These are phyloP conservation scores for Sporothrix dimorphospora DNA, from an alignment of 2,329 filamentous ascomycete species.

Conservation along the genomic window DNA sequence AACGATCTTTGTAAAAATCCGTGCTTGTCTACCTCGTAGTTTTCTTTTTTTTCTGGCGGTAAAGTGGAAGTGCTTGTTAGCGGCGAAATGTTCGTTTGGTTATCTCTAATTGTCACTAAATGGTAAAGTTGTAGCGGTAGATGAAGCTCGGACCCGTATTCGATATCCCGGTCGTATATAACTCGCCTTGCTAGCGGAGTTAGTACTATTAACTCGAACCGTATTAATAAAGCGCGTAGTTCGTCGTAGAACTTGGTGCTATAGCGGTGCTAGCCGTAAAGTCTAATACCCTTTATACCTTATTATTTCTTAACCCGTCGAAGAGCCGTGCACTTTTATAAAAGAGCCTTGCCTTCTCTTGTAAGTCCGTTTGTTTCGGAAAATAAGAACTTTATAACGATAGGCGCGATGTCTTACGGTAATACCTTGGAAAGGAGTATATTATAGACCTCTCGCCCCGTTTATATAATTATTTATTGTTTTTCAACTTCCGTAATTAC, in stretches of 20 bases:
- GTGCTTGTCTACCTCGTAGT: background rate
- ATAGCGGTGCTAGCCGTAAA: background rate
- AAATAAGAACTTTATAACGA: background rate
- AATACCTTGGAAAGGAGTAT: background rate
- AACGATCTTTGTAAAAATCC: background rate
- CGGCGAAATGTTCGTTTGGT: background rate
- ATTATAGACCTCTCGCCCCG: background rate
- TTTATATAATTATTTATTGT: background rate
- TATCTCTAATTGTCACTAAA: background rate
- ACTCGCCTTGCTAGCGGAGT: background rate
- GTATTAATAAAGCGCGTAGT: background rate
- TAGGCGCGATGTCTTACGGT: background rate
- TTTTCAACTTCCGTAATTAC: background rate
- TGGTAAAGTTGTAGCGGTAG: background rate
- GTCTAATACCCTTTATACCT: background rate
- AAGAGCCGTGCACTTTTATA: background rate
- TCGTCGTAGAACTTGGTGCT: background rate
- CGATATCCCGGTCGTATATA: background rate
- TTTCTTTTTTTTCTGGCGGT: background rate
- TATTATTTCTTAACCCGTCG: background rate
- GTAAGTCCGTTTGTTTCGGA: background rate
- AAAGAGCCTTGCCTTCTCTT: background rate
- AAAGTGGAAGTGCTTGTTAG: background rate
- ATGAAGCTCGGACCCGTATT: background rate
- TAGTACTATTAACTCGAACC: background rate